These are phyloP conservation scores for Colletotrichum falcatum DNA, from an alignment of 2,329 filamentous ascomycete species.

Conservation along the genomic window DNA sequence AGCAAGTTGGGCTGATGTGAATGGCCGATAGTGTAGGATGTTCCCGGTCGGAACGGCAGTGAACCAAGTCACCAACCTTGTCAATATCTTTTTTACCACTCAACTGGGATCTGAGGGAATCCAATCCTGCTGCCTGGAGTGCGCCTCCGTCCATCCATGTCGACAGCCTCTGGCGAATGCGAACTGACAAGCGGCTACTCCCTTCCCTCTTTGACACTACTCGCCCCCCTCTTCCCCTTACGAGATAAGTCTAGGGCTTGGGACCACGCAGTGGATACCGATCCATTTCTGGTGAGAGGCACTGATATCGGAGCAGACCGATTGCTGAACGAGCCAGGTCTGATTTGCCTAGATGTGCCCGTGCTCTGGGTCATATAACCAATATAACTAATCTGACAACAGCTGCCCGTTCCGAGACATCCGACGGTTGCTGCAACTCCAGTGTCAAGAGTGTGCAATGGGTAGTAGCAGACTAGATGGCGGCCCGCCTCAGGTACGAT, in stretches of 20 bases:
- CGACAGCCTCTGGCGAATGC: conserved; percentile 2
- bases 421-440: not conserved
- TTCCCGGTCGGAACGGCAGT: conserved; percentile 34
- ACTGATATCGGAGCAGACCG: not conserved
- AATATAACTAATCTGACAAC: not conserved
- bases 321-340: not conserved
- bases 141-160: not conserved
- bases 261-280: not conserved
- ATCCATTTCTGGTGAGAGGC: conserved; percentile 1
- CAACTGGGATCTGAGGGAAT: conserved; percentile 23
- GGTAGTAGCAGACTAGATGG: too few species aligned
- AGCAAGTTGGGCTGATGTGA: not conserved
- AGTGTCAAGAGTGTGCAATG: too few species aligned
- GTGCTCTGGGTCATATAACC: not conserved
- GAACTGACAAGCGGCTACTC: conserved; percentile 9
- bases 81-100: not conserved
- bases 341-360: not conserved
- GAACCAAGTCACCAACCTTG: conserved; percentile 28
- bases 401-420: too few species aligned
- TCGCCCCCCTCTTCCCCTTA: not conserved
- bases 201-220: not conserved
- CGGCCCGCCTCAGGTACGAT: not conserved
- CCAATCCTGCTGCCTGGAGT: conserved; percentile 38
- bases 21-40: not conserved
- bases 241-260: not conserved